phyloP scores from a whole-genome alignment of 257 asterid species.

The Solanum commersonii region DNA sequence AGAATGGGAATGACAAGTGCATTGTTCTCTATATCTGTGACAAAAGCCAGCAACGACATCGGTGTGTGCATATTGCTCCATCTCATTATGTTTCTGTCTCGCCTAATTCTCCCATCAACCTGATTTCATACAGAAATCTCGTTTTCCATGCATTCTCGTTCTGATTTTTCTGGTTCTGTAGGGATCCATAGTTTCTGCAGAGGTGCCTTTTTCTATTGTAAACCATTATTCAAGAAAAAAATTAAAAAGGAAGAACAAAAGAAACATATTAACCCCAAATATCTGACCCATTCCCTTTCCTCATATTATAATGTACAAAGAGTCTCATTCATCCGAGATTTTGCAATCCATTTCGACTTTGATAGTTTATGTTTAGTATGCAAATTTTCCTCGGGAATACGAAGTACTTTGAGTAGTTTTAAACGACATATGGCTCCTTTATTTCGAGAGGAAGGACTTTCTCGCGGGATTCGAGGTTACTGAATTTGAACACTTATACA shows the following conservation, averaged over 20 bases:
- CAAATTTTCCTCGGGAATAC: neutral
- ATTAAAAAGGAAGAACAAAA: too few species aligned
- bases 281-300: neutral
- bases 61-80: slow-evolving; percentile 30
- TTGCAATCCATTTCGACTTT: neutral
- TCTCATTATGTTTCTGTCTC: neutral
- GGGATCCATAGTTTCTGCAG: neutral
- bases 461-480: slow-evolving; percentile 87
- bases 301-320: neutral
- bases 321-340: neutral
- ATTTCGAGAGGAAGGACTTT: slow-evolving; percentile 83
- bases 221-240: neutral
- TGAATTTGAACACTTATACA: slow-evolving; percentile 80
- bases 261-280: neutral
- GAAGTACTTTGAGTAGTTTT: neutral
- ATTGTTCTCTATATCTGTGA: slow-evolving; percentile 73
- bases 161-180: neutral
- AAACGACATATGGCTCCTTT: neutral
- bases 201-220: neutral
- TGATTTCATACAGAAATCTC: neutral
- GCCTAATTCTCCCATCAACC: neutral
- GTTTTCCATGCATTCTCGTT: neutral
- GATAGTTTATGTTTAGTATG: neutral
- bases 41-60: slow-evolving; percentile 81
- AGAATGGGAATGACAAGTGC: slow-evolving; percentile 37